These are phyloP conservation scores for Yarrowia deformans DNA, from an alignment of 805 yeast genomes.

Conservation along the genomic window DNA sequence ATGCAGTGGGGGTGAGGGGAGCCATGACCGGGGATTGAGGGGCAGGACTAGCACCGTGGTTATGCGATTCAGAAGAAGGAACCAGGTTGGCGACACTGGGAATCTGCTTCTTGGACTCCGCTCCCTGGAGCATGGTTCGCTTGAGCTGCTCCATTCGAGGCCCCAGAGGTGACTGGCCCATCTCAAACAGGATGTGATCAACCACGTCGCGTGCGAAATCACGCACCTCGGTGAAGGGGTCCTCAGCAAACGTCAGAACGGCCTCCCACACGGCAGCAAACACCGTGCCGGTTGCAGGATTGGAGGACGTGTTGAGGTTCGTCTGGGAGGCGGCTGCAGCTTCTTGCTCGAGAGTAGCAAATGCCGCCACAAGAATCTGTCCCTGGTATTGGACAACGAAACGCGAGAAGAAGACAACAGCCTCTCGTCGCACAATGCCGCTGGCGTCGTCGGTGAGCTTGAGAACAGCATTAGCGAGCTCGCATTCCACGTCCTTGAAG, in stretches of 20 bases:
- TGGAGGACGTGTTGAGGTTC: slow-evolving; percentile 55
- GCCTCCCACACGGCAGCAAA: slow-evolving; percentile 90
- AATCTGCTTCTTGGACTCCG: slow-evolving; percentile 11
- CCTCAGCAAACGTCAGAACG: slow-evolving; percentile 77
- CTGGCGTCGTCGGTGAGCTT: slow-evolving; percentile 85
- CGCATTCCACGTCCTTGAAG: slow-evolving; percentile 53
- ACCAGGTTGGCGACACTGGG: slow-evolving; percentile 6
- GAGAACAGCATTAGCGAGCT: slow-evolving; percentile 70
- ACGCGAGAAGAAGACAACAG: slow-evolving; percentile 76
- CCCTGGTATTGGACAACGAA: slow-evolving; percentile 72
- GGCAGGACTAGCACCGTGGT: not conserved
- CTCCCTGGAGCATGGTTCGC: slow-evolving; percentile 21
- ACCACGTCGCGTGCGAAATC: slow-evolving; percentile 74
- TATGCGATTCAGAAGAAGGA: slow-evolving; percentile 3
- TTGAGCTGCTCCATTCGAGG: slow-evolving; percentile 62
- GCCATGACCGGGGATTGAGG: slow-evolving; percentile 32
- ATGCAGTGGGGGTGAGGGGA: slow-evolving; percentile 32
- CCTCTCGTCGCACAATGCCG: slow-evolving; percentile 84
- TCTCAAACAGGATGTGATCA: slow-evolving; percentile 70
- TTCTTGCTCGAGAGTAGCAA: slow-evolving; percentile 82
- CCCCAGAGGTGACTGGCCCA: slow-evolving; percentile 71
- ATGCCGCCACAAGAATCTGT: slow-evolving; percentile 86
- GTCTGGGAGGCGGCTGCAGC: slow-evolving; percentile 69
- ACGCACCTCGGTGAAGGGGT: slow-evolving; percentile 84
- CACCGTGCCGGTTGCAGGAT: slow-evolving; percentile 87